These are phyloP conservation scores for Malassezia sp. DNA, from an alignment of 1,284 basidiomycete species.

Conservation along the genomic window DNA sequence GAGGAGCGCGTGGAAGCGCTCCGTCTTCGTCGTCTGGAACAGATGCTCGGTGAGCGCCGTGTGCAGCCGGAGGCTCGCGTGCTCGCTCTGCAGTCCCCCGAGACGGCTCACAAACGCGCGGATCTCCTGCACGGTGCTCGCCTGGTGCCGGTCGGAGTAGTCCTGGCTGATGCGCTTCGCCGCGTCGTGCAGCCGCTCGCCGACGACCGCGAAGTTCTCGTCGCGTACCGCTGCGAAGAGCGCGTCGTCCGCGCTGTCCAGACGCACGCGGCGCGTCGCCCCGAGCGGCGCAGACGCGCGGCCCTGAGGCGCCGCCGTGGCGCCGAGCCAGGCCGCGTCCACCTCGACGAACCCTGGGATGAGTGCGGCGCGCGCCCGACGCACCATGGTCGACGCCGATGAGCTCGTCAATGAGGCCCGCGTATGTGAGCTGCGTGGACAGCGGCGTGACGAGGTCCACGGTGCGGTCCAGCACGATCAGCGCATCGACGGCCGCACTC, in stretches of 20 bases:
- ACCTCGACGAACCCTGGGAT: slow-evolving; percentile 85
- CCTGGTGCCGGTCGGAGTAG: slow-evolving; percentile 68
- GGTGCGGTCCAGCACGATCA: slow-evolving; percentile 78
- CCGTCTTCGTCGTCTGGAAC: slow-evolving; percentile 63
- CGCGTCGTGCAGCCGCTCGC: slow-evolving; percentile 65
- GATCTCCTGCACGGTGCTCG: slow-evolving; percentile 83
- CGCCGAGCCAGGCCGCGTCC: slow-evolving; percentile 59
- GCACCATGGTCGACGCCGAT: slow-evolving; percentile 79
- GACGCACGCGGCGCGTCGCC: slow-evolving; percentile 56
- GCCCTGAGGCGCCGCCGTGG: slow-evolving; percentile 18
- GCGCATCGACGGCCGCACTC: slow-evolving; percentile 59
- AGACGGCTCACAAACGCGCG: slow-evolving; percentile 89
- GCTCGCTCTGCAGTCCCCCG: slow-evolving; percentile 78
- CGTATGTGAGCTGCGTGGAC: slow-evolving; percentile 89
- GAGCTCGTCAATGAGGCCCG: slow-evolving; percentile 90
- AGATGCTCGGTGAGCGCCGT: slow-evolving; percentile 86
- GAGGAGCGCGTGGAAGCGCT: slow-evolving; percentile 77
- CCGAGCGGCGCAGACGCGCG: slow-evolving; percentile 18
- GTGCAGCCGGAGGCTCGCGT: slow-evolving; percentile 76
- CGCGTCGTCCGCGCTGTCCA: slow-evolving; percentile 66
- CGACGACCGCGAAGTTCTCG: slow-evolving; percentile 86
- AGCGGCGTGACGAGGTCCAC: slow-evolving; percentile 94
- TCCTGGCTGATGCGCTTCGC: slow-evolving; percentile 79
- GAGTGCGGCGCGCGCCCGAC: too few relatives aligned
- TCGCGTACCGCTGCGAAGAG: slow-evolving; percentile 75